phyloP scores from a whole-genome alignment of 164 flowering plant species.

The Protea cynaroides region DNA sequence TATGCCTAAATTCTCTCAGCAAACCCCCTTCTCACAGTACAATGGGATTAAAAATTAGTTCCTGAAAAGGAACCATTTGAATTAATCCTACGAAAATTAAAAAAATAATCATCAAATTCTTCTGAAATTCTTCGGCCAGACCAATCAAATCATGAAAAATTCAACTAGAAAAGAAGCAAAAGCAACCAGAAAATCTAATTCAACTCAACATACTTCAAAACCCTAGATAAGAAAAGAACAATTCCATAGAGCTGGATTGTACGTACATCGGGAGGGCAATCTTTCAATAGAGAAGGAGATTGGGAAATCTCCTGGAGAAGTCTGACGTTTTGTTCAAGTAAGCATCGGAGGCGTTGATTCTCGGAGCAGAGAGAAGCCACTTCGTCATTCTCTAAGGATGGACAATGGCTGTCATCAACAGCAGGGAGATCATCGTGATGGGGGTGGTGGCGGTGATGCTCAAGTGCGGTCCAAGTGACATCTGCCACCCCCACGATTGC shows the following conservation, averaged over 20 bases:
- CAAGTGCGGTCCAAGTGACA: conserved; percentile 80
- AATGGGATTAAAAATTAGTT: too few relatives aligned
- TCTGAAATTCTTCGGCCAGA: too few relatives aligned
- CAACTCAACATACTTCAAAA: too few relatives aligned
- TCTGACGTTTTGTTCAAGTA: conserved; percentile 57
- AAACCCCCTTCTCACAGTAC: too few relatives aligned
- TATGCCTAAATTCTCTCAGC: too few relatives aligned
- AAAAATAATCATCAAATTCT: too few relatives aligned
- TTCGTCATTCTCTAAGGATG: conserved; percentile 6
- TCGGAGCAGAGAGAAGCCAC: conserved; percentile 29
- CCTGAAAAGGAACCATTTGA: too few relatives aligned
- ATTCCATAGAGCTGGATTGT: background rate
- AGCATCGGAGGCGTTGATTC: conserved; percentile 49
- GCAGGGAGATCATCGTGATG: conserved; percentile 18
- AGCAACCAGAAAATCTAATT: too few relatives aligned
- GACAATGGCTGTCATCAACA: background rate
- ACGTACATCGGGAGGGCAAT: conserved; percentile 81
- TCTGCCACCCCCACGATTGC: conserved; percentile 50
- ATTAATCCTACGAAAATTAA: too few relatives aligned
- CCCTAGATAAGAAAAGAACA: background rate
- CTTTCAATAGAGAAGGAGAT: conserved; percentile 34
- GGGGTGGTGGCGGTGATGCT: conserved; percentile 41
- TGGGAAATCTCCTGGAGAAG: conserved; percentile 52
- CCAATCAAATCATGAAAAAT: too few relatives aligned
- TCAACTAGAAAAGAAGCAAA: too few relatives aligned